Base-by-base conservation (phyloP, 2,329 filamentous ascomycete species). In the Diaporthe caulivora region DNA sequence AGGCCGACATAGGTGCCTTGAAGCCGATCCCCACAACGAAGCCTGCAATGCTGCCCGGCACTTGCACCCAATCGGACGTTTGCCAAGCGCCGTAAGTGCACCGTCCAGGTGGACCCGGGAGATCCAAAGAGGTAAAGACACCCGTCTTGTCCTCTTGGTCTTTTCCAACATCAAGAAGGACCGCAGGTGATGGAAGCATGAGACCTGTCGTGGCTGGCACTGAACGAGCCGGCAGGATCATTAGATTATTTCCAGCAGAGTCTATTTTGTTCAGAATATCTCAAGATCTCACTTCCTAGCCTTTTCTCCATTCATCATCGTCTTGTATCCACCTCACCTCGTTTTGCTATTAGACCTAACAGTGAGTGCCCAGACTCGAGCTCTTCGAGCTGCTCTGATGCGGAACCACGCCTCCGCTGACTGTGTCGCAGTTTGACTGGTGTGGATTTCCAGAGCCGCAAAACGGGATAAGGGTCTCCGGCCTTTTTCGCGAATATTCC, bases 361-460 rank as follows among this genome's bases (percentile, higher is more conserved):
- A 29, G 37, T 40, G 24, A 24, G 24, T 9, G 37, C 18, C 57
- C 57, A 29, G 26, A 44, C 6, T 29, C 37, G 34, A 34, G 34
- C 9, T 34, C 1, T 42, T 17, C 3, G 40, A 26, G 9, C 9
- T 31, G 24, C 31, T 62, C 58, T 26, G 58, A 62, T 47, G 10
- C 58, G 58, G 58, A 62, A 62, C 58, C 40, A 44, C 40, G 9
- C 58, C 21, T 62, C 58, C 58, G 58, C 40, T 47, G 58, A 31
- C 40, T 44, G 26, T 44, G 58, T 62, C 26, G 58, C 24, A 31
- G 44, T 29, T 62, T 31, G 4, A 21, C 44, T 18, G 57, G 57
- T 13, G 57, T 24, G 7, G 17, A 2, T 42, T n/a, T 15, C 58
- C 40, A 62, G 24, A 40, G 58, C 44, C 40, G 21, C 58, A 40